Base-by-base conservation (phyloP, 2,329 filamentous ascomycete species). In the Pestalotiopsis sp. region DNA sequence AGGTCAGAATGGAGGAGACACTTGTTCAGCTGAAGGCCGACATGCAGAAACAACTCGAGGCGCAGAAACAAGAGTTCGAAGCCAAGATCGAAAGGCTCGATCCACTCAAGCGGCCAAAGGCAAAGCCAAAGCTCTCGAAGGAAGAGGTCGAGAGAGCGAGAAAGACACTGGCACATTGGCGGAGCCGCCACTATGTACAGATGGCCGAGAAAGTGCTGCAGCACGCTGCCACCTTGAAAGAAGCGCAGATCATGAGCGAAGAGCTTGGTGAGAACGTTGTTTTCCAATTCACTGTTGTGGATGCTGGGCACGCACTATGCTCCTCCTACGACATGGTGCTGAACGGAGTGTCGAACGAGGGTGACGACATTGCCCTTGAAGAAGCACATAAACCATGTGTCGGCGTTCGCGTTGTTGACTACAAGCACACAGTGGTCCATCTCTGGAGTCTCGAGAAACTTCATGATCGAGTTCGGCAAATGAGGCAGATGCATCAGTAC, bases 401-500 rank as follows among this genome's bases (percentile, higher is more conserved):
- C 59, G 95, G 92, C 1, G 89, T 98, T 17, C 89, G 96, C 36
- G 93, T 98, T 25, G 90, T 98, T 70, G 95, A 99, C 81, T 98
- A 95, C 83, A 92, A 92, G 77, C 90, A 95, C 75, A 87, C 86
- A 61, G 92, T 97, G 20, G 91, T 97, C 39, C 94, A 96, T 76
- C 86, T 98, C 1, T 99, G 96, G 96, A 98, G 95, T 68, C 80
- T 99, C 67, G 92, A 97, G 76, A 99, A 98, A 80, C 87, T 99
- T 20, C 91, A 95, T 70, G 91, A 94, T 70, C 91, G 96, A 36
- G 91, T 98, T 12, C 90, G 93, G 66, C 89, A 93, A 72, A 99
- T 99, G 96, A 91, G 96, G 59, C 95, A 98, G 80, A 93, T 98
- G 89, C 92, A 97, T 77, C 95, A 98, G 79, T 98, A 98, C 76